Evolutionary conservation across 2,329 filamentous ascomycete genomes (phyloP), one percentile per base, ranked within the genome.

Genomic region (Ceratocystis albifundus): DNA sequence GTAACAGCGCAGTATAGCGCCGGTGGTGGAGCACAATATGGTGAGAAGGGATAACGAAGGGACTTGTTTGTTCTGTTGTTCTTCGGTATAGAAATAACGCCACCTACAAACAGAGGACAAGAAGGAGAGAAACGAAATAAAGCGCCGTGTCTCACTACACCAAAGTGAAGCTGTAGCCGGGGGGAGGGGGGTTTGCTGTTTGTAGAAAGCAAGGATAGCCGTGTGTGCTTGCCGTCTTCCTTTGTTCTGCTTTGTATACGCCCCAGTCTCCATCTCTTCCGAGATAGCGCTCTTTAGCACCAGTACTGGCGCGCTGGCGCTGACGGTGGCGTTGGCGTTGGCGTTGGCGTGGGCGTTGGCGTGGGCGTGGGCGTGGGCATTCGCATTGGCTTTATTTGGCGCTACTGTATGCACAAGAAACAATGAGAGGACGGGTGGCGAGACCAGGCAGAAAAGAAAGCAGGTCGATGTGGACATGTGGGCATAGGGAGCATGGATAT

Each of bases 231-330:
- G 28, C 25, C 53, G 53, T 7, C 12, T 53, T 15, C 3, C 25
- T 20, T 20, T 15, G 48, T 53, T 30, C 12, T 55, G 50, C 25
- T 8, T 12, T 32, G 48, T 7, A 30, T 3, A 17, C 53, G 53
- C 53, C 28, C 53, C 53, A 59, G 53, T 59, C 28, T 59, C 53
- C 53, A 30, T 30, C 53, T 59, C 53, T 59, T 59, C 53, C 53
- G 53, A 59, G 53, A 59, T 59, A 59, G 53, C 15, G 12, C 53
- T 59, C 36, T 32, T 59, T 17, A 50, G 46, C 46, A n/a, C 46
- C 36, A 36, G 36, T 3, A 36, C 36, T 36, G 36, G 36, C 12
- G 36, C 10, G 12, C 36, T 36, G 36, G 36, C 12, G 36, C 36
- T 36, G 36, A 36, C 36, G 36, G 3, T 36, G 36, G 36, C 36